Conservation (phyloP, 1,284 basidiomycete genomes). For the Pascua sp. region DNA sequence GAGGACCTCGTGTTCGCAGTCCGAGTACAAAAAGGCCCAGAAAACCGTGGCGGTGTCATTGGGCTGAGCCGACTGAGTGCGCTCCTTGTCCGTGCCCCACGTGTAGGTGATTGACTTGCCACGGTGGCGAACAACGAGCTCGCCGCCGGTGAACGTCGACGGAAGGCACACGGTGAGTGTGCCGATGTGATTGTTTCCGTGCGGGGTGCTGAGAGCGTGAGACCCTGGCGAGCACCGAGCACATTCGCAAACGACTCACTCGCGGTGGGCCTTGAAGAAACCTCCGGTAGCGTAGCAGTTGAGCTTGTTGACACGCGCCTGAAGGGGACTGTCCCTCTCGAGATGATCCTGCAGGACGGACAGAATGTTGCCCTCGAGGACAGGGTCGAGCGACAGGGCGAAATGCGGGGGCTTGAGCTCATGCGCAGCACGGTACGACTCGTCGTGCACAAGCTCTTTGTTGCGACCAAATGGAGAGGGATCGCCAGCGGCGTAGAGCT, state of each 20-base stretch:
- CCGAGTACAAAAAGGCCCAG: constrained; percentile 47
- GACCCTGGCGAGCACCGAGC: not conserved
- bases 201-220: not conserved
- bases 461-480: not conserved
- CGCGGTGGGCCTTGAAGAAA: constrained; percentile 7
- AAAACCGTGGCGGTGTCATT: not conserved
- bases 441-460: constrained; percentile 12
- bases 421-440: constrained; percentile 17
- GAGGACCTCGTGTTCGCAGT: constrained; percentile 54
- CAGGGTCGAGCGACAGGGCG: constrained; percentile 13
- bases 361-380: constrained; percentile 9
- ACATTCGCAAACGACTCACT: not conserved
- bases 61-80: not conserved
- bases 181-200: constrained; percentile 4
- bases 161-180: constrained; percentile 27
- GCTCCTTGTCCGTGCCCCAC: constrained; percentile 5
- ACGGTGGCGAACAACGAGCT: constrained; percentile 21
- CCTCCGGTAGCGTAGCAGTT: not conserved
- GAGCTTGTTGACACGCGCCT: constrained; percentile 8
- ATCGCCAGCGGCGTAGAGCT: too few relatives aligned
- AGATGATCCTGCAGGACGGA: constrained; percentile 3
- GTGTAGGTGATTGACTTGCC: constrained; percentile 9
- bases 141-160: constrained; percentile 20
- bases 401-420: constrained; percentile 24
- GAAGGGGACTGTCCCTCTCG: not conserved